A percentile compares a stretch with the other conserved stretches of the same genome.
These are phyloP conservation scores for Candida sithepensis DNA, from an alignment of 805 yeast genomes.

Conservation along the genomic window DNA sequence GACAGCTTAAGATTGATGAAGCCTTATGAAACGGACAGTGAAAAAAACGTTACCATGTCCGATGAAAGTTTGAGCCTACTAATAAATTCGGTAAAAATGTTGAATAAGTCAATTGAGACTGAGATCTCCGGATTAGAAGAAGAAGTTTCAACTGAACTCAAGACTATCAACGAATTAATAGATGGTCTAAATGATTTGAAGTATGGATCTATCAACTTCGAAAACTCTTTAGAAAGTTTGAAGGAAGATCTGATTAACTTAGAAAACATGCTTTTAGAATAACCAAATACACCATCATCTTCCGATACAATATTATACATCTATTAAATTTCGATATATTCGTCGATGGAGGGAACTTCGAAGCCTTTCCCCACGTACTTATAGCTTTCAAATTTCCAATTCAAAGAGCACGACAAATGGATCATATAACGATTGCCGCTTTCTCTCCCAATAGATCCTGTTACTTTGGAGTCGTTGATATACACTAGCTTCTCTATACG, in stretches of 20 bases:
- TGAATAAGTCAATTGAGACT: constrained; percentile 27
- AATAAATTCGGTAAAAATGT: constrained; percentile 20
- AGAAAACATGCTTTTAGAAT: constrained; percentile 11
- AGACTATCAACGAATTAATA: constrained; percentile 24
- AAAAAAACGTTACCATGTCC: constrained; percentile 6
- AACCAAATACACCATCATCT: no score
- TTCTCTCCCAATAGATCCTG: constrained; percentile 52
- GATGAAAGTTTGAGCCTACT: constrained; percentile 18
- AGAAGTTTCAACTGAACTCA: constrained; percentile 12
- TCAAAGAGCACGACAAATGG: constrained; percentile 70
- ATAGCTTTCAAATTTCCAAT: constrained; percentile 73
- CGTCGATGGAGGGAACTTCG: constrained; percentile 20
- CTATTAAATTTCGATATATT: constrained; percentile 20
- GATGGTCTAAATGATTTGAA: constrained; percentile 29
- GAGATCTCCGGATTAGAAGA: constrained; percentile 22
- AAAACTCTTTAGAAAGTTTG: constrained; percentile 16
- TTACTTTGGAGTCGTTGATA: constrained; percentile 40
- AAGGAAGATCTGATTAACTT: constrained; percentile 16
- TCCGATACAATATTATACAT: not conserved
- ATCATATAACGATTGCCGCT: constrained; percentile 70
- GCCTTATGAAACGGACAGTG: constrained; percentile 6
- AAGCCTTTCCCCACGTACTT: constrained; percentile 15
- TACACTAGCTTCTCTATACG: constrained; percentile 69
- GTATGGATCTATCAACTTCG: constrained; percentile 22
- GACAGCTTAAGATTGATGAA: constrained; percentile 9